Evolutionary conservation across 1,139 yeast genomes (phyloP).

Genomic region (Martiniozyma asiatica): DNA sequence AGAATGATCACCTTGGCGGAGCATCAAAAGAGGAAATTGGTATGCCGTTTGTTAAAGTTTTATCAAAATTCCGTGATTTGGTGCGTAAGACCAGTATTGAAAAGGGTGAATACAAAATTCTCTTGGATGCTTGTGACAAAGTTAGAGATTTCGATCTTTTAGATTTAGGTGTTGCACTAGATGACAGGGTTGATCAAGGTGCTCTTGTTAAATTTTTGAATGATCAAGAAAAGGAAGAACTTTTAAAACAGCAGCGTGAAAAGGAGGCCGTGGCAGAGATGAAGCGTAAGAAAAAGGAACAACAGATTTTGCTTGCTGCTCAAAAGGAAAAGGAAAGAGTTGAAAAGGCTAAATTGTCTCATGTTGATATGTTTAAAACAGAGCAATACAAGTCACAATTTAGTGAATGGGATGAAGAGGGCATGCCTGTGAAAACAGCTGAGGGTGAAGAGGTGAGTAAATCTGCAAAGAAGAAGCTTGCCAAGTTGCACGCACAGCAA

Average conservation of each 20-base stretch:
- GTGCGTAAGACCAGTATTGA: constrained; percentile 66
- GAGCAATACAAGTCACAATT: constrained; percentile 31
- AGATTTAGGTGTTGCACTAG: constrained; percentile 69
- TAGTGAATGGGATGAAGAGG: constrained; percentile 73
- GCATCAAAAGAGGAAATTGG: constrained; percentile 51
- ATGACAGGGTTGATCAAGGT: constrained; percentile 67
- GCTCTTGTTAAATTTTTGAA: constrained; percentile 76
- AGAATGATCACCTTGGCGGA: constrained; percentile 12
- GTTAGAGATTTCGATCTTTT: constrained; percentile 55
- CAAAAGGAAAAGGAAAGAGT: constrained; percentile 54
- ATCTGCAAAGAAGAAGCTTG: constrained; percentile 71
- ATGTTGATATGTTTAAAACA: constrained; percentile 61
- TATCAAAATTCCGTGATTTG: constrained; percentile 70
- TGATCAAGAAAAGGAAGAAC: constrained; percentile 53
- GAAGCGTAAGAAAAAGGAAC: constrained; percentile 33
- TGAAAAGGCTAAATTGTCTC: constrained; percentile 59
- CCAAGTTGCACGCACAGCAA: constrained; percentile 69
- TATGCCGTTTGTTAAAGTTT: constrained; percentile 67
- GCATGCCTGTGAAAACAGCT: constrained; percentile 67
- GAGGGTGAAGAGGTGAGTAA: constrained; percentile 84
- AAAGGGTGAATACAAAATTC: constrained; percentile 39
- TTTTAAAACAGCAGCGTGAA: constrained; percentile 49
- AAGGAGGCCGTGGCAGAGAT: constrained; percentile 43
- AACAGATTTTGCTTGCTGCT: constrained; percentile 33
- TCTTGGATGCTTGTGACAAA: constrained; percentile 48